These are phyloP conservation scores for Cardiospermum halicacabum DNA, from an alignment of 345 rosid genomes.

Conservation along the genomic window DNA sequence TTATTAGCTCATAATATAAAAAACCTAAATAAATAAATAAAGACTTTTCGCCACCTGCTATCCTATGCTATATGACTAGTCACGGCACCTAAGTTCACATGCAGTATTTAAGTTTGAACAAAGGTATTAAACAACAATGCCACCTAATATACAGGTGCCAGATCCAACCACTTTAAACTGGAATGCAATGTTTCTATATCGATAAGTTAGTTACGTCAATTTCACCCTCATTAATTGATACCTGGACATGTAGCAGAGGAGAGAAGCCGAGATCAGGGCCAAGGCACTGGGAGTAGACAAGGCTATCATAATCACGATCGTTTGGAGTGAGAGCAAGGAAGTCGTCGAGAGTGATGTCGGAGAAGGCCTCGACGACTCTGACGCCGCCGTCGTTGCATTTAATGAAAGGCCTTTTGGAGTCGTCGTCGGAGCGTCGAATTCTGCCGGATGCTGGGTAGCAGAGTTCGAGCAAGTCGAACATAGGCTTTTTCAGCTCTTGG, in stretches of 20 bases:
- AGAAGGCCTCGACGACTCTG: constrained; percentile 49
- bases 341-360: constrained; percentile 46
- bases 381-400: constrained; percentile 82
- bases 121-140: too few relatives aligned
- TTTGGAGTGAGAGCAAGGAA: constrained; percentile 33
- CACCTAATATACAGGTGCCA: too few relatives aligned
- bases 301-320: constrained; percentile 25
- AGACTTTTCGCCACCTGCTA: too few relatives aligned
- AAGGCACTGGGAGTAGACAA: constrained; percentile 37
- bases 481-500: constrained; percentile 36
- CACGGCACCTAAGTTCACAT: too few relatives aligned
- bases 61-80: too few relatives aligned
- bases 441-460: constrained; percentile 45
- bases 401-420: constrained; percentile 50
- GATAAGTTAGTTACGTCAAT: too few relatives aligned
- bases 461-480: constrained; percentile 36
- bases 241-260: constrained; percentile 72
- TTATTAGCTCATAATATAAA: too few relatives aligned
- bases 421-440: constrained; percentile 42
- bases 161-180: too few relatives aligned
- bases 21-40: too few relatives aligned
- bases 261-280: constrained; percentile 78
- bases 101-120: too few relatives aligned
- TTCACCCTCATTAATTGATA: too few relatives aligned
- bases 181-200: too few relatives aligned